Evolutionary conservation across 1,284 basidiomycete genomes (phyloP).

Genomic region (Neotropicomus parvogracilis): DNA sequence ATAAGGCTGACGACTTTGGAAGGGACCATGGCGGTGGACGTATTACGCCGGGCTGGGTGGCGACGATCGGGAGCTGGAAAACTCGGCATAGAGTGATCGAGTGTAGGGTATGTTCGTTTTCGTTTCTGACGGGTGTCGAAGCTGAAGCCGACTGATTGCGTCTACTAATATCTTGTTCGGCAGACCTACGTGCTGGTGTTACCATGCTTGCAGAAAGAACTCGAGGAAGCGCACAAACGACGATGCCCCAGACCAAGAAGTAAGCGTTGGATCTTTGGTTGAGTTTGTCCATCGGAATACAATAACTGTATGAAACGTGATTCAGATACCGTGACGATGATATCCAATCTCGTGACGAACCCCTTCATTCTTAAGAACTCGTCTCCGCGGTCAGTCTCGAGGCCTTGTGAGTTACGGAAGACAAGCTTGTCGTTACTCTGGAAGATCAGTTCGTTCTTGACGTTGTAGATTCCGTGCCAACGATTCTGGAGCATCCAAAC

Average conservation of each 20-base stretch:
- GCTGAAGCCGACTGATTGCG: neutral
- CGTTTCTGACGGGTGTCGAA: no score
- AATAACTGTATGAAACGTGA: no score
- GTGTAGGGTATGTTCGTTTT: conserved; percentile 64
- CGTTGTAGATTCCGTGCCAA: no score
- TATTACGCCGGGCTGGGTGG: conserved; percentile 95
- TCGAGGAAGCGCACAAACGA: conserved; percentile 57
- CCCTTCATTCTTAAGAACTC: no score
- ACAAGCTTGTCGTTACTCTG: no score
- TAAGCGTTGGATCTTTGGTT: conserved; percentile 42
- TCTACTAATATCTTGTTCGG: neutral
- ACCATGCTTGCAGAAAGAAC: conserved; percentile 82
- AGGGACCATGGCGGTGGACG: conserved; percentile 98
- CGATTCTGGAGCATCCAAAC: no score
- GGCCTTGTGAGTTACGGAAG: no score
- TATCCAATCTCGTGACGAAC: no score
- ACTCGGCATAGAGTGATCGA: conserved; percentile 94
- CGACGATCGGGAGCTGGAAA: conserved; percentile 93
- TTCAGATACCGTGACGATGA: no score
- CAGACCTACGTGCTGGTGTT: conserved; percentile 84
- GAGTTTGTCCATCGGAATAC: no score
- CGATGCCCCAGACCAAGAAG: conserved; percentile 51
- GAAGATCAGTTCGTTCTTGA: no score
- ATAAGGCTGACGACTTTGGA: conserved; percentile 86
- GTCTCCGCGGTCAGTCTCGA: no score